Evolutionary conservation across 352 stramenopile species (phyloP).

Genomic region (Hyaloperonospora arabidopsidis): DNA sequence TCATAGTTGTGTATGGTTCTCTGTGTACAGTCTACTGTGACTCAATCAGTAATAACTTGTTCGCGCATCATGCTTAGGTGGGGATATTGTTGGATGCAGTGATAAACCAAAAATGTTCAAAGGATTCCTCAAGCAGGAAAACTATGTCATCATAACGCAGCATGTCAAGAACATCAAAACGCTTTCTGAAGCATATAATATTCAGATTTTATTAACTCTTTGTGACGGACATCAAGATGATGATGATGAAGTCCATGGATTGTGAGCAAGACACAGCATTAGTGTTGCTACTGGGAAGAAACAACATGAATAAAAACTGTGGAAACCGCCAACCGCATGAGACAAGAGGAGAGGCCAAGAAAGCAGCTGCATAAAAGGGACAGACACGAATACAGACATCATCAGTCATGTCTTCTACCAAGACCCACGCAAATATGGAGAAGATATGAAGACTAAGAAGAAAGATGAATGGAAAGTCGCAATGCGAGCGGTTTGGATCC

Average conservation of each 20-base stretch:
- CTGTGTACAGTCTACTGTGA: constrained; percentile 12
- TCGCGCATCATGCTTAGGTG: neutral
- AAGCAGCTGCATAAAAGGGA: too few relatives aligned
- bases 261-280: too few relatives aligned
- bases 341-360: constrained; percentile 4
- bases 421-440: too few relatives aligned
- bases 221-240: neutral
- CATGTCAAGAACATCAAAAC: neutral
- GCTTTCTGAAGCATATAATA: neutral
- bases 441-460: too few relatives aligned
- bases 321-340: neutral
- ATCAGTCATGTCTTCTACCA: too few relatives aligned
- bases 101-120: constrained; percentile 14
- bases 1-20: constrained; percentile 13
- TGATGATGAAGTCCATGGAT: neutral
- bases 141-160: neutral
- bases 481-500: too few relatives aligned
- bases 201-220: neutral
- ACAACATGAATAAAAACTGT: neutral
- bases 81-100: constrained; percentile 10
- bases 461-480: too few relatives aligned
- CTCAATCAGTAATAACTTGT: constrained; percentile 8
- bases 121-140: neutral
- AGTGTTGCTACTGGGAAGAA: neutral
- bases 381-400: neutral